Percentiles rank a stretch among this genome's conserved stretches.
Conservation (phyloP, 257 asterid species). For the Datura wrightii region DNA sequence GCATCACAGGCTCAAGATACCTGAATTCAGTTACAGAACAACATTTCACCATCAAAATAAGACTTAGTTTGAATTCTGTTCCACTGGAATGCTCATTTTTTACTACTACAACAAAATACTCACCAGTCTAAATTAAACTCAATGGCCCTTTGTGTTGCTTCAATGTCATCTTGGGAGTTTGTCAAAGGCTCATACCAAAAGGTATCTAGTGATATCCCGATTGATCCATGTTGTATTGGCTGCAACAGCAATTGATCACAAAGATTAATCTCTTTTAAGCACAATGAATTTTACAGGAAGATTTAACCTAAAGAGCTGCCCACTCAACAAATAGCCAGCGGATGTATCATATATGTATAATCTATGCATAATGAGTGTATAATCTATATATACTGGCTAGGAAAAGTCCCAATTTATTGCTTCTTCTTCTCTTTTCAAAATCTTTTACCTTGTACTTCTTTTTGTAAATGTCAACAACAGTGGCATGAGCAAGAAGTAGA, state of each 20-base stretch:
- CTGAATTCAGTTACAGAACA: constrained; percentile 23
- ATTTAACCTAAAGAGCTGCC: neutral
- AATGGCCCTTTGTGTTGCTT: constrained; percentile 71
- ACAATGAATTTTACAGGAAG: neutral
- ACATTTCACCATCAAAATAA: neutral
- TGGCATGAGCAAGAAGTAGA: constrained; percentile 35
- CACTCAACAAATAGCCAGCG: neutral
- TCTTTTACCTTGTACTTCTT: constrained; percentile 54
- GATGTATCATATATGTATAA: neutral
- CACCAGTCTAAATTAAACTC: constrained; percentile 90
- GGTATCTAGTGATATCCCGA: constrained; percentile 75
- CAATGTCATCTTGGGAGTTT: constrained; percentile 57
- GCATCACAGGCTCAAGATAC: constrained; percentile 32
- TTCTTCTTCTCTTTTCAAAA: neutral
- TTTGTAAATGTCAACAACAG: constrained; percentile 27
- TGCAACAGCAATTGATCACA: constrained; percentile 28
- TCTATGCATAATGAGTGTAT: neutral
- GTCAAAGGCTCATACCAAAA: constrained; percentile 79
- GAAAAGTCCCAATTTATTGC: neutral
- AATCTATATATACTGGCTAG: neutral
- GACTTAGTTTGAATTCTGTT: too few relatives aligned
- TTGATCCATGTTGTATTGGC: constrained; percentile 65
- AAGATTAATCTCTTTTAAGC: neutral
- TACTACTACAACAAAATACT: neutral
- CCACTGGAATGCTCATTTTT: too few relatives aligned